phyloP scores from a whole-genome alignment of 2,329 filamentous ascomycete species.

The Exophiala phaeomuriformis region DNA sequence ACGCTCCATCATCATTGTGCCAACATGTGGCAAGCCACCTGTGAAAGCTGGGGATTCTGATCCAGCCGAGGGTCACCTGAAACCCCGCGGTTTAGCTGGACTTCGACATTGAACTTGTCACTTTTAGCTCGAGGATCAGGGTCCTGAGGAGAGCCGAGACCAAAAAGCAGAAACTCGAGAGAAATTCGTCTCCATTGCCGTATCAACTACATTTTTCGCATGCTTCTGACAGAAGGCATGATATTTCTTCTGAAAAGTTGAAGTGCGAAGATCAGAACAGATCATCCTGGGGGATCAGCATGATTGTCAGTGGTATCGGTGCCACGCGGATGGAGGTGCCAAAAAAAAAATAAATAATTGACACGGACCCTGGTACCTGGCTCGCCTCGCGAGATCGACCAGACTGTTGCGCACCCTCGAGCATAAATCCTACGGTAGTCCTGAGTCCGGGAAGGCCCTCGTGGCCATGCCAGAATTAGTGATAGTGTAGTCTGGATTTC shows the following conservation, averaged over 20 bases:
- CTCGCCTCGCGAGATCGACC: background rate
- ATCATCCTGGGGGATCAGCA: constrained; percentile 2
- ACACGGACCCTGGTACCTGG: background rate
- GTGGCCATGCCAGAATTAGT: background rate
- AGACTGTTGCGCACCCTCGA: background rate
- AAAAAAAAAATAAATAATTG: background rate
- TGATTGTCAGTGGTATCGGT: constrained; percentile 6
- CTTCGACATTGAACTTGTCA: background rate
- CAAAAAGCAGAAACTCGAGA: too few relatives aligned
- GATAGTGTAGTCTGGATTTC: background rate
- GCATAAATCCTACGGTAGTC: too few relatives aligned
- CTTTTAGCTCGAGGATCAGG: background rate
- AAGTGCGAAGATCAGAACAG: background rate
- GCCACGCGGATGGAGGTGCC: constrained; percentile 4
- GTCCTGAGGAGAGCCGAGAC: too few relatives aligned
- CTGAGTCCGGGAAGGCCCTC: too few relatives aligned
- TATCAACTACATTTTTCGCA: too few relatives aligned
- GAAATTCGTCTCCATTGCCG: too few relatives aligned
- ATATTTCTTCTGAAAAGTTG: background rate
- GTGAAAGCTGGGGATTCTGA: constrained; percentile 14
- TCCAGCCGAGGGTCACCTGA: constrained; percentile 11
- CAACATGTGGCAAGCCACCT: background rate
- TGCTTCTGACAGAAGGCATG: background rate
- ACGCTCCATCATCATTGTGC: too few relatives aligned
- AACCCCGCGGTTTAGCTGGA: constrained; percentile 14